phyloP scores from a whole-genome alignment of 257 asterid species.

The Nicotiana tabacum region DNA sequence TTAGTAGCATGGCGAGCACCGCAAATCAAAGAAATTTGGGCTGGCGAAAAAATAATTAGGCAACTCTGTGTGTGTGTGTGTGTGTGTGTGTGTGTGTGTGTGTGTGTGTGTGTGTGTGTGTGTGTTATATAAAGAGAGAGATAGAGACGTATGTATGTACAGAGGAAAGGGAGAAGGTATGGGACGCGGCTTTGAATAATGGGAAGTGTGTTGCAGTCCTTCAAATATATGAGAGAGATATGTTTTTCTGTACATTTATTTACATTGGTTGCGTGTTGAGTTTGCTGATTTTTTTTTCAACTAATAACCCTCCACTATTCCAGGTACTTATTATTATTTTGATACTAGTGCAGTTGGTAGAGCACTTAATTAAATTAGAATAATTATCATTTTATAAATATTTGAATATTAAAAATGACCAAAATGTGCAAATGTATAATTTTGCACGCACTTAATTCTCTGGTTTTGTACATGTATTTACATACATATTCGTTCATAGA shows the following conservation, averaged over 20 bases:
- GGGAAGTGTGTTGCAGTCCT: slow-evolving; percentile 9
- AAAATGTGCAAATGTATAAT: too few relatives aligned
- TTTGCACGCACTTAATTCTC: too few relatives aligned
- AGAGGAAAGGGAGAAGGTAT: background rate
- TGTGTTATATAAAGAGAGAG: background rate
- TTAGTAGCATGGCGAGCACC: background rate
- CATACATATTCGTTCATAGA: too few relatives aligned
- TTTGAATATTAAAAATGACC: too few relatives aligned
- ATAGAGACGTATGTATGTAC: slow-evolving; percentile 6
- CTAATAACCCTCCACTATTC: too few relatives aligned
- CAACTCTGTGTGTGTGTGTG: background rate
- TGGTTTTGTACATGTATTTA: too few relatives aligned
- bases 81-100: background rate
- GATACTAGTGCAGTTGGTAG: too few relatives aligned
- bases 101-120: background rate
- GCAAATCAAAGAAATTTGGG: background rate
- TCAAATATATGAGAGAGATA: background rate
- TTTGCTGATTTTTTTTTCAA: too few relatives aligned
- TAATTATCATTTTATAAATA: too few relatives aligned
- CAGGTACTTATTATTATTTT: too few relatives aligned
- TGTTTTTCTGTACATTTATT: background rate
- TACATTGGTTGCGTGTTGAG: background rate
- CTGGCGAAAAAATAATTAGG: background rate
- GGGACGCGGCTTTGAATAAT: slow-evolving; percentile 2
- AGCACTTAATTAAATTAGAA: too few relatives aligned